A percentile compares a stretch with the other conserved stretches of the same genome.
Evolutionary conservation across 352 stramenopile species (phyloP).

Genomic region (Pseudoperonospora humuli): DNA sequence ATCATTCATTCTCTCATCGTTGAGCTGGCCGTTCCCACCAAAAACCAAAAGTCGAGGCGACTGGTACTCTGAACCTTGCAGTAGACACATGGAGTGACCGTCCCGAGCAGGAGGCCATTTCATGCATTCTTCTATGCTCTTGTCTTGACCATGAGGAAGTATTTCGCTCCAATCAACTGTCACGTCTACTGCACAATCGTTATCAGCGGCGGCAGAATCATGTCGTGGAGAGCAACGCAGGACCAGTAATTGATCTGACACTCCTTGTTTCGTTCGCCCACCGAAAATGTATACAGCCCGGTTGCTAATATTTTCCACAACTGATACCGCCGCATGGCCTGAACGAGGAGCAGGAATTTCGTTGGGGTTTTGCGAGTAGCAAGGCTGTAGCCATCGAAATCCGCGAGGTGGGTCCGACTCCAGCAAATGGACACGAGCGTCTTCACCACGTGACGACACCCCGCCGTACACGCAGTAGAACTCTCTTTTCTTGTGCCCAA

Average conservation of each 20-base stretch:
- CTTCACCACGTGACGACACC: slow-evolving; percentile 50
- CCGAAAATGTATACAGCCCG: slow-evolving; percentile 42
- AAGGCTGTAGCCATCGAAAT: slow-evolving; percentile 23
- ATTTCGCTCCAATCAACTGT: slow-evolving; percentile 26
- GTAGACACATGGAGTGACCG: slow-evolving; percentile 49
- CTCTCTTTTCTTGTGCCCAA: slow-evolving; percentile 10
- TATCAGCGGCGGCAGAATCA: not conserved
- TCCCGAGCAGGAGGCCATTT: slow-evolving; percentile 41
- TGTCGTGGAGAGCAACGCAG: slow-evolving; percentile 7
- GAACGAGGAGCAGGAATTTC: slow-evolving; percentile 32
- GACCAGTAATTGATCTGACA: slow-evolving; percentile 41
- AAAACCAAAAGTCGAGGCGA: slow-evolving; percentile 39
- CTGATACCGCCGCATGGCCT: slow-evolving; percentile 36
- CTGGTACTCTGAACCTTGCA: slow-evolving; percentile 2
- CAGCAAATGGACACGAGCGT: slow-evolving; percentile 36
- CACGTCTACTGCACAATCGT: not conserved
- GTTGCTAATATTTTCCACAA: slow-evolving; percentile 5
- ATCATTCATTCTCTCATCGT: slow-evolving; percentile 61
- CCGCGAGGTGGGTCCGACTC: slow-evolving; percentile 2
- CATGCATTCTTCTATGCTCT: not conserved
- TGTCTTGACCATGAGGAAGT: not conserved
- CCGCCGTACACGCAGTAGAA: slow-evolving; percentile 48
- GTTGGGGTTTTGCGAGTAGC: slow-evolving; percentile 8
- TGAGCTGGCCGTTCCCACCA: slow-evolving; percentile 65
- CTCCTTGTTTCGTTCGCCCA: slow-evolving; percentile 50